These are phyloP conservation scores for Coemansia sp. DNA, from an alignment of 192 early-diverging fungal genomes.

Conservation along the genomic window DNA sequence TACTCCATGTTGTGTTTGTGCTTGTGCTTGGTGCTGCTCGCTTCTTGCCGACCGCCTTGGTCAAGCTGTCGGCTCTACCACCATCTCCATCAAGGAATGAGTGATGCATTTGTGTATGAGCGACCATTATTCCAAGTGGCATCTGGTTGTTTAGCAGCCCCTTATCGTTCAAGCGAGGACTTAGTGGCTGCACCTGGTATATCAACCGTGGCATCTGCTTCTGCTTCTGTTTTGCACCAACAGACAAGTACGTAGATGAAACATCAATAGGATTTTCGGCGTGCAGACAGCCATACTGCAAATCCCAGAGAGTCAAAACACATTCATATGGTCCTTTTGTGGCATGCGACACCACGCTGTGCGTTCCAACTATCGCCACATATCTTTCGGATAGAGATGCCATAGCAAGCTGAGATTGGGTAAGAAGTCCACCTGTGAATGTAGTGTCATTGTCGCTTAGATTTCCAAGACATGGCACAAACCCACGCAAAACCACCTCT, in stretches of 20 bases:
- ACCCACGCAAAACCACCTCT: conserved; percentile 47
- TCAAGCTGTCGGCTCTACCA: not conserved
- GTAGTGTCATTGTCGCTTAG: conserved; percentile 1
- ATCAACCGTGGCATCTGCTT: conserved; percentile 31
- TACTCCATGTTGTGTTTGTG: conserved; percentile 20
- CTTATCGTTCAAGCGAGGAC: conserved; percentile 29
- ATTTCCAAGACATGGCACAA: conserved; percentile 35
- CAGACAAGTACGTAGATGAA: conserved; percentile 24
- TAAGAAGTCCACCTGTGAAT: conserved; percentile 23
- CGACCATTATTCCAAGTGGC: conserved; percentile 40
- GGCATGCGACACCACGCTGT: conserved; percentile 50
- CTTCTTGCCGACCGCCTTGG: conserved; percentile 12
- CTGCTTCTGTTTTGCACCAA: conserved; percentile 12
- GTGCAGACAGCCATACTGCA: conserved; percentile 54
- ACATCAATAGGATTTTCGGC: conserved; percentile 40
- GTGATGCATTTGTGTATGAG: conserved; percentile 36
- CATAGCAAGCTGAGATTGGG: conserved; percentile 42
- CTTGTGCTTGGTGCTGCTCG: not conserved
- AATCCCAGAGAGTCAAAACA: conserved; percentile 52
- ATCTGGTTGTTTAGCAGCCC: conserved; percentile 47
- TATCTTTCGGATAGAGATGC: conserved; percentile 43
- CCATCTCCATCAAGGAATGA: conserved; percentile 26
- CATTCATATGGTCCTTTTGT: conserved; percentile 48
- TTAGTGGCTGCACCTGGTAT: conserved; percentile 47
- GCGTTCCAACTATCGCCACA: conserved; percentile 53